A percentile compares a stretch with the other conserved stretches of the same genome.
phyloP scores from a whole-genome alignment of 768 basidiomycete species.

The Leccinellum rugosiceps region DNA sequence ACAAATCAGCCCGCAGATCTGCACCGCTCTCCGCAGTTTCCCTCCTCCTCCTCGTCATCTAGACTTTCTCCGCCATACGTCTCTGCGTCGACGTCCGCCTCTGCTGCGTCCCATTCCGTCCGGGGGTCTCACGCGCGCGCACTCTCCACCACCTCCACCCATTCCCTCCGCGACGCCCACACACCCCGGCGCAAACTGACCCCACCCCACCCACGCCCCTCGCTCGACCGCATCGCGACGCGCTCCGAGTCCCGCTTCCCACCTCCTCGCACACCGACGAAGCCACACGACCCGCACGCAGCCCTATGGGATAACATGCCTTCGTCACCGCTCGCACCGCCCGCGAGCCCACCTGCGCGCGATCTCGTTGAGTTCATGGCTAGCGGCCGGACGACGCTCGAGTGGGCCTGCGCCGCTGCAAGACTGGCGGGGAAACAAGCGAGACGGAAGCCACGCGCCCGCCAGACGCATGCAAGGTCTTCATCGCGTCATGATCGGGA shows the following conservation, averaged over 20 bases:
- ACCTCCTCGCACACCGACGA: constrained; percentile 29
- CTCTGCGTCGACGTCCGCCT: constrained; percentile 31
- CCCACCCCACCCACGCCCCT: constrained; percentile 30
- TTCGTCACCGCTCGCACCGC: constrained; percentile 43
- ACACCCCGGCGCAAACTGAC: constrained; percentile 30
- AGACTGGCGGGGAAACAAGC: constrained; percentile 46
- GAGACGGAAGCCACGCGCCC: constrained; percentile 7
- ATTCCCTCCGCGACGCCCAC: neutral
- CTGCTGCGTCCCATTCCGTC: constrained; percentile 2
- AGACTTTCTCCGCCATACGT: constrained; percentile 15
- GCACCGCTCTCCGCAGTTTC: constrained; percentile 12
- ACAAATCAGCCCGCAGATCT: constrained; percentile 17
- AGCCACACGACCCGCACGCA: constrained; percentile 27
- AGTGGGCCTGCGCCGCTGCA: constrained; percentile 41
- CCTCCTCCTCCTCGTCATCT: constrained; percentile 12
- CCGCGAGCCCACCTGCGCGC: constrained; percentile 30
- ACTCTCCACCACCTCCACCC: constrained; percentile 21
- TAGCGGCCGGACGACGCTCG: constrained; percentile 19
- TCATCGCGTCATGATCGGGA: constrained; percentile 19
- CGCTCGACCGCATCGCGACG: constrained; percentile 30
- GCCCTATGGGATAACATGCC: constrained; percentile 35
- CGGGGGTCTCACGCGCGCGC: constrained; percentile 31
- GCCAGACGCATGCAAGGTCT: neutral
- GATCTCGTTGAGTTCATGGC: constrained; percentile 31
- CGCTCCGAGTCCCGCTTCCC: constrained; percentile 32